Conservation (phyloP, 306 rosid species). For the Cercis canadensis region DNA sequence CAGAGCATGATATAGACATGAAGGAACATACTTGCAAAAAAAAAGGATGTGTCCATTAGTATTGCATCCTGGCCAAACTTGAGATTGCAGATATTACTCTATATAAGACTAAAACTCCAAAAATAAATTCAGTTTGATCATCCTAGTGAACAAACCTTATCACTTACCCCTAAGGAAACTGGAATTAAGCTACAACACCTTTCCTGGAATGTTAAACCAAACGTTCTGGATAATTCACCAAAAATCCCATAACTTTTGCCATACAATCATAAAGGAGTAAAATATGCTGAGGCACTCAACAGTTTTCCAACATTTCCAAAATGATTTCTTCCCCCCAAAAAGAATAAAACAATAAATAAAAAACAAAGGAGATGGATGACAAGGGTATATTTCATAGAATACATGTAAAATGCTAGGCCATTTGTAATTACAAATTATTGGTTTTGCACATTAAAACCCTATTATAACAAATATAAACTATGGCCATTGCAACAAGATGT, state of each 20-base stretch:
- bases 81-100: too few relatives aligned
- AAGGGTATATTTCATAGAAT: neutral
- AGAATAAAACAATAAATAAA: neutral
- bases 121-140: too few relatives aligned
- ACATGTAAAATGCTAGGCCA: neutral
- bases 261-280: neutral
- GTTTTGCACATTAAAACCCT: conserved; percentile 6
- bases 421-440: neutral
- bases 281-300: neutral
- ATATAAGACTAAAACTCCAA: too few relatives aligned
- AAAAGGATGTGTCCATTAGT: too few relatives aligned
- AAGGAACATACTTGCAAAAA: too few relatives aligned
- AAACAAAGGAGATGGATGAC: neutral
- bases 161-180: too few relatives aligned
- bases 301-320: too few relatives aligned
- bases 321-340: neutral
- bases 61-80: too few relatives aligned
- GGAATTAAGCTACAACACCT: neutral
- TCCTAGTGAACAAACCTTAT: too few relatives aligned
- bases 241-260: neutral
- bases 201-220: neutral
- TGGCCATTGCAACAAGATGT: too few relatives aligned
- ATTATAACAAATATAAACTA: too few relatives aligned
- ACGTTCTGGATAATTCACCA: neutral
- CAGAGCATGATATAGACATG: too few relatives aligned